These are phyloP conservation scores for Exophiala sideris DNA, from an alignment of 2,329 filamentous ascomycete genomes.

Conservation along the genomic window DNA sequence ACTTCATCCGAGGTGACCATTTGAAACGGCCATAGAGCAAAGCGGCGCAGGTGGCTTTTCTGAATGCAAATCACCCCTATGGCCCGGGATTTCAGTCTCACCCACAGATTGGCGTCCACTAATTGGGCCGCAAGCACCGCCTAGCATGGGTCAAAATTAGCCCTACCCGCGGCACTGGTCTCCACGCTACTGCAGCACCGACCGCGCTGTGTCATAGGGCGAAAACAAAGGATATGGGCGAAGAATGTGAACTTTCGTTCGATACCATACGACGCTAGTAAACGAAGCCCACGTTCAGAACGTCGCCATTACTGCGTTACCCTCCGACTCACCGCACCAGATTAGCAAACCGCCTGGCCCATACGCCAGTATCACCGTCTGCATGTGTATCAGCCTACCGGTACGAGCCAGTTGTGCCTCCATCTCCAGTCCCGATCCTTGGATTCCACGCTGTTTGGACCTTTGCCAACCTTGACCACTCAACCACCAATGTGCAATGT, in stretches of 20 bases:
- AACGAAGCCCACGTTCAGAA: slow-evolving; percentile 13
- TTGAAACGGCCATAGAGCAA: not conserved
- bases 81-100: not conserved
- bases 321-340: slow-evolving; percentile 10
- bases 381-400: slow-evolving; percentile 19
- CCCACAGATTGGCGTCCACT: not conserved
- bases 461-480: not conserved
- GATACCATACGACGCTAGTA: slow-evolving; percentile 10
- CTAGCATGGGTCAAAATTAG: slow-evolving; percentile 9
- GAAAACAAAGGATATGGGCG: not conserved
- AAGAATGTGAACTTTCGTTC: not conserved
- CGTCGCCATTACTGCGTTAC: slow-evolving; percentile 8
- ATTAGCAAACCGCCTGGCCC: slow-evolving; percentile 7
- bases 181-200: slow-evolving; percentile 4
- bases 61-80: not conserved
- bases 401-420: slow-evolving; percentile 5
- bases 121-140: not conserved
- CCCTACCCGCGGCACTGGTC: slow-evolving; percentile 7
- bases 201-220: not conserved
- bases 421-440: not conserved
- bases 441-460: not conserved
- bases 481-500: not conserved
- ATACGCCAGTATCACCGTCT: slow-evolving; percentile 16
- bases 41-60: slow-evolving; percentile 1
- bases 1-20: not conserved